These are phyloP conservation scores for Solanum appendiculatum DNA, from an alignment of 257 asterid genomes.

Conservation along the genomic window DNA sequence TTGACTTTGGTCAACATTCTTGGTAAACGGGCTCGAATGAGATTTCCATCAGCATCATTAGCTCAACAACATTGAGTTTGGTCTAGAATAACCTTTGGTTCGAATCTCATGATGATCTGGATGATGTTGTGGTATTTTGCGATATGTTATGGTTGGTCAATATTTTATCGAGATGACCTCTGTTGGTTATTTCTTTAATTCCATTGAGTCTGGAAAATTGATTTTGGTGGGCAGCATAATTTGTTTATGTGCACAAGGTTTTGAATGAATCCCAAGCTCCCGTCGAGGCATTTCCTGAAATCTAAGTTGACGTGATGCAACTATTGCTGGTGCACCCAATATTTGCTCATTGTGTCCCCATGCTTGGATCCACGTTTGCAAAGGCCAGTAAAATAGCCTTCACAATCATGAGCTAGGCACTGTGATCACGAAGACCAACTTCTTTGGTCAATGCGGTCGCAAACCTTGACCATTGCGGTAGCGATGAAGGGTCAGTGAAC, in stretches of 20 bases:
- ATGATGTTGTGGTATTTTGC: too few species aligned
- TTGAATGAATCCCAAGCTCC: too few species aligned
- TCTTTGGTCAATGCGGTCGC: too few species aligned
- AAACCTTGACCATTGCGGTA: background rate
- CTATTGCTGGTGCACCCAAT: background rate
- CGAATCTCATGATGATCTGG: background rate
- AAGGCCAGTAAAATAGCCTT: background rate
- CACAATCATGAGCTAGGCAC: background rate
- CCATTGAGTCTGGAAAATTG: background rate
- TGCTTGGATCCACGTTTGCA: background rate
- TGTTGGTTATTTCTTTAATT: too few species aligned
- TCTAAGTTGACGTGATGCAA: background rate
- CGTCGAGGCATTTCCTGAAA: too few species aligned
- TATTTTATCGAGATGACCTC: background rate
- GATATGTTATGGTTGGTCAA: background rate
- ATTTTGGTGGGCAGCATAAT: background rate
- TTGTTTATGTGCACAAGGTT: too few species aligned
- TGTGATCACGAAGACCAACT: background rate
- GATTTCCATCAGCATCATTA: background rate
- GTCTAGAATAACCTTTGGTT: background rate
- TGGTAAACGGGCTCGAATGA: background rate
- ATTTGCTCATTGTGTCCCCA: rapidly evolving
- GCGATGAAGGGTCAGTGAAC: background rate
- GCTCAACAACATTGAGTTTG: too few species aligned
- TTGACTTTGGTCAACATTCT: background rate